Evolutionary conservation across 768 basidiomycete species (phyloP).

Genomic region (Krasilnikovozyma curviuscula): DNA sequence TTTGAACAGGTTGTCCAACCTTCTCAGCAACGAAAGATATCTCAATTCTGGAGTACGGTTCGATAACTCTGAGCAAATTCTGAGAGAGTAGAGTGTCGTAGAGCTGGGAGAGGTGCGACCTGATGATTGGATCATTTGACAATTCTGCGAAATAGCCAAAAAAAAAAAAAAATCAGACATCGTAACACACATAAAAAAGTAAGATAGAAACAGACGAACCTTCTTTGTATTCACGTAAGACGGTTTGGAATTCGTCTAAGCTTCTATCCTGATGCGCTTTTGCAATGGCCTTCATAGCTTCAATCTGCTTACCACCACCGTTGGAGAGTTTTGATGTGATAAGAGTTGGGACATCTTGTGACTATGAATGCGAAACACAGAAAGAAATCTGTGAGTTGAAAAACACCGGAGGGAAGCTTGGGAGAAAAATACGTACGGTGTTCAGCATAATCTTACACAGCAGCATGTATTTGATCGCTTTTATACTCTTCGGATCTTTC

Average conservation of each 20-base stretch:
- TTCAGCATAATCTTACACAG: slow-evolving; percentile 97
- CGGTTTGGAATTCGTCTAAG: slow-evolving; percentile 71
- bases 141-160: slow-evolving; percentile 43
- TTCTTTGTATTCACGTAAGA: slow-evolving; percentile 64
- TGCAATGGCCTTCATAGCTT: slow-evolving; percentile 88
- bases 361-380: slow-evolving; percentile 34
- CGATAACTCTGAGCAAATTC: slow-evolving; percentile 82
- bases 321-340: slow-evolving; percentile 68
- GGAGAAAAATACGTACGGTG: slow-evolving; percentile 37
- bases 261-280: slow-evolving; percentile 82
- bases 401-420: not conserved
- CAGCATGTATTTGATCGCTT: slow-evolving; percentile 91
- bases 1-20: slow-evolving; percentile 70
- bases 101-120: slow-evolving; percentile 75
- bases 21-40: slow-evolving; percentile 66
- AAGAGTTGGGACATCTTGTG: slow-evolving; percentile 79
- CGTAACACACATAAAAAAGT: not conserved
- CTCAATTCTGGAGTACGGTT: slow-evolving; percentile 86
- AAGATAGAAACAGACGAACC: slow-evolving; percentile 30
- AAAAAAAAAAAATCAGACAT: not conserved
- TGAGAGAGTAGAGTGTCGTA: slow-evolving; percentile 95
- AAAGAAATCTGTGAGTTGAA: not conserved
- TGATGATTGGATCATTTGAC: slow-evolving; percentile 84
- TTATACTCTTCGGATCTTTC: slow-evolving; percentile 58
- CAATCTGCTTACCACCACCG: slow-evolving; percentile 78